These are phyloP conservation scores for Pezicula carpinea DNA, from an alignment of 2,329 filamentous ascomycete species.

Conservation along the genomic window DNA sequence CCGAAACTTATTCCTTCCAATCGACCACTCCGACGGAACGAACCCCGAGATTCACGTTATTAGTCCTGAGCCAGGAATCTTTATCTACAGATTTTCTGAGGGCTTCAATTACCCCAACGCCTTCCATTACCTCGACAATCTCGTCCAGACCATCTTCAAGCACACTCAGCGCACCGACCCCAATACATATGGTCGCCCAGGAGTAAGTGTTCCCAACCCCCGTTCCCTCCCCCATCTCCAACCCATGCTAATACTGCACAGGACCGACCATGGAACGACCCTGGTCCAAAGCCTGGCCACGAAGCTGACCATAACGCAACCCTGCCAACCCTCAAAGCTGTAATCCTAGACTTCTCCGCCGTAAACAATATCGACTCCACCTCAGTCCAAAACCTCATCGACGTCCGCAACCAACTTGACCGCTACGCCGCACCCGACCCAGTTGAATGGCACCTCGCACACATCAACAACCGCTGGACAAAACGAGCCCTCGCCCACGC, in stretches of 20 bases:
- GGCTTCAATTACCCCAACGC: conserved; percentile 97
- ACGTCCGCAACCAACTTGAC: conserved; percentile 91
- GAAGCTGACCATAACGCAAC: conserved; percentile 40
- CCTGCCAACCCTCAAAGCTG: conserved; percentile 72
- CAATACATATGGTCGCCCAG: conserved; percentile 56
- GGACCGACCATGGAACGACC: conserved; percentile 94
- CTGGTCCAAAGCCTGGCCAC: conserved; percentile 61
- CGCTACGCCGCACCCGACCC: conserved; percentile 72
- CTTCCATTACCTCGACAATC: conserved; percentile 78
- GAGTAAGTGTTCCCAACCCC: conserved; percentile 28
- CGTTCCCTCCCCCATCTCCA: background rate
- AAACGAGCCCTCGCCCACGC: conserved; percentile 83
- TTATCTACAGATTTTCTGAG: conserved; percentile 93
- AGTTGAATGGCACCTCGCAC: conserved; percentile 96
- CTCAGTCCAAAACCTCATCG: conserved; percentile 86
- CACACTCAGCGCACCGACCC: conserved; percentile 74
- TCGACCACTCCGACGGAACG: conserved; percentile 83
- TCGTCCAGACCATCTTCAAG: conserved; percentile 62
- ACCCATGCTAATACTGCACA: background rate
- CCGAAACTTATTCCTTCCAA: conserved; percentile 80
- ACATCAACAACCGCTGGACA: conserved; percentile 90
- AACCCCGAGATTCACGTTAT: conserved; percentile 80
- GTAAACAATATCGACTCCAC: conserved; percentile 95
- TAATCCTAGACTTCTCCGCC: conserved; percentile 89
- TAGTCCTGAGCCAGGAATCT: conserved; percentile 82